Base-by-base conservation (phyloP, 441 rosid genomes). In the Pelargonium myrrhifolium region DNA sequence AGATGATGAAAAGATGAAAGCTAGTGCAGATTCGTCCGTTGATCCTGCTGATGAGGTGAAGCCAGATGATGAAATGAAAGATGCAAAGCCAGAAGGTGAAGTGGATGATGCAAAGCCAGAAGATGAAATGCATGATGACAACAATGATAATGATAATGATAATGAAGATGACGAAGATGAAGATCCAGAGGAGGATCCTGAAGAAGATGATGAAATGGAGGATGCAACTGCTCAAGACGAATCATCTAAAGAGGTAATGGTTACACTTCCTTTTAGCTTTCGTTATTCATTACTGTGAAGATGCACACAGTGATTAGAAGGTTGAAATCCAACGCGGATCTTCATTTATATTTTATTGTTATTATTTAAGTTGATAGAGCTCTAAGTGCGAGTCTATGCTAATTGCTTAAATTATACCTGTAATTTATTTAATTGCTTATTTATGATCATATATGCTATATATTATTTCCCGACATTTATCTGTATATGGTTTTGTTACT, bases 181-280 rank as follows among this genome's bases (percentile, higher is more conserved):
- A 55, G 90, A 86, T 12, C 86, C 84, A 0, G 91, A 86, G 67
- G 95, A 88, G 71, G 92, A 88, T 71, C 92, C 94, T 0, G 95
- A 87, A 65, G 96, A 87, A 75, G 74, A 79, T 71, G 95, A 88
- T 70, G 92, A 86, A 72, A 79, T 78, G 83, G 95, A 82, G 63
- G 89, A 84, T 68, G 80, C 67, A 64, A 75, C 72, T 78, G 68
- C 80, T 63, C 84, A 81, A 75, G 75, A 75, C 59, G 83, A 77
- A 31, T 60, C 72, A 24, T 68, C 76, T 78, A 75, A 73, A 64
- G 89, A 85, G 89, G 99, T 81, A 81, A 72, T 79, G 43, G 11
- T 65, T 42, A 31, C 76, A 15, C 31, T 64, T 72, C n/a, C 56
- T 58, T 58, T 24, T 66, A 28, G 24, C 39, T 51, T 8, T 51